Conservation (phyloP, 2,329 filamentous ascomycete species). For the Trichoderma atroviride region DNA sequence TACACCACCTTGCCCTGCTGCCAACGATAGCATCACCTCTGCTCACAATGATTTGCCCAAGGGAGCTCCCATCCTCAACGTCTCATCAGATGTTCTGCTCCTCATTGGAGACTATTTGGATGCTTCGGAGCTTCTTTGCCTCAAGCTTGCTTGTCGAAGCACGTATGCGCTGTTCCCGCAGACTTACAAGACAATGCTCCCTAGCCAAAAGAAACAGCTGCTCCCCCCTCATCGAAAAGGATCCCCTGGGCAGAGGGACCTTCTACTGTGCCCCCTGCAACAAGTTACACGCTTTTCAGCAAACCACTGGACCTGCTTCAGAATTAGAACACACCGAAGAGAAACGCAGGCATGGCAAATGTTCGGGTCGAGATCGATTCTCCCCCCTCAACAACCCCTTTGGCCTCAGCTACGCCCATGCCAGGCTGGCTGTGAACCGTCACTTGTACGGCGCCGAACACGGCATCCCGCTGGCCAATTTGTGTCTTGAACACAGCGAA, state of each 20-base stretch:
- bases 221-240: slow-evolving; percentile 29
- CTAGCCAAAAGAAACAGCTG: slow-evolving; percentile 22
- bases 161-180: slow-evolving; percentile 23
- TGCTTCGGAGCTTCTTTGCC: slow-evolving; percentile 24
- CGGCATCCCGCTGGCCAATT: slow-evolving; percentile 29
- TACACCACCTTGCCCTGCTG: slow-evolving; percentile 11
- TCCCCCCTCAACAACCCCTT: slow-evolving; percentile 30
- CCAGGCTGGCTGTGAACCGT: slow-evolving; percentile 32
- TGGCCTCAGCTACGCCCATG: slow-evolving; percentile 30
- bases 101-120: slow-evolving; percentile 31
- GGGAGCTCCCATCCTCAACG: slow-evolving; percentile 24
- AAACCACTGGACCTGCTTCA: slow-evolving; percentile 27
- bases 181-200: slow-evolving; percentile 13
- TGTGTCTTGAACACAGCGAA: slow-evolving; percentile 29
- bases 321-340: neutral
- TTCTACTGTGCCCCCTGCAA: slow-evolving; percentile 32
- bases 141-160: slow-evolving; percentile 30
- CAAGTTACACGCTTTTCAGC: slow-evolving; percentile 29
- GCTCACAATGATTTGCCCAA: neutral
- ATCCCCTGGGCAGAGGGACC: slow-evolving; percentile 27
- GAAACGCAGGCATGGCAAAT: slow-evolving; percentile 1
- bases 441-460: slow-evolving; percentile 31
- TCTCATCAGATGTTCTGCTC: slow-evolving; percentile 31
- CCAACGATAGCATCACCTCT: neutral
- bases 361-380: slow-evolving; percentile 30